A percentile compares a stretch with the other conserved stretches of the same genome.
Conservation (phyloP, 306 rosid genomes). For the Pterocarpus macrocarpus region DNA sequence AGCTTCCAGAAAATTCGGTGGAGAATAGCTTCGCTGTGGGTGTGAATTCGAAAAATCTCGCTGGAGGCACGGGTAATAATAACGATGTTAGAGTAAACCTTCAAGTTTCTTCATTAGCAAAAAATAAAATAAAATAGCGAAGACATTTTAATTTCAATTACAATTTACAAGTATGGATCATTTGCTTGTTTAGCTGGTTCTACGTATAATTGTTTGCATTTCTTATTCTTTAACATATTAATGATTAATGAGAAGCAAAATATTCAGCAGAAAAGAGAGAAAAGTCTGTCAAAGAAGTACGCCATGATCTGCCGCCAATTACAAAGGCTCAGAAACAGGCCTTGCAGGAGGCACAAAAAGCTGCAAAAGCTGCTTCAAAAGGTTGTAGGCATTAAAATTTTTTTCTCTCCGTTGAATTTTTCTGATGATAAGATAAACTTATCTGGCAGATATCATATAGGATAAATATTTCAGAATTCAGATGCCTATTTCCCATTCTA, state of each 20-base stretch:
- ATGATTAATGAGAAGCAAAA: constrained; percentile 11
- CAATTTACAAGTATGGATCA: neutral
- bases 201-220: constrained; percentile 8
- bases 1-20: constrained; percentile 25
- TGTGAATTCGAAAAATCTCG: constrained; percentile 45
- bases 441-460: neutral
- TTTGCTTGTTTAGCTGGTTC: constrained; percentile 21
- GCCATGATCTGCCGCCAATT: constrained; percentile 44
- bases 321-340: constrained; percentile 91
- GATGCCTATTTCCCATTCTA: neutral
- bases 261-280: constrained; percentile 67
- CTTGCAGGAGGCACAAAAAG: constrained; percentile 89
- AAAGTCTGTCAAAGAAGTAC: constrained; percentile 48
- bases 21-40: constrained; percentile 9
- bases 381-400: constrained; percentile 53
- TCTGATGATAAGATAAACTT: constrained; percentile 12
- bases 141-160: too few relatives aligned
- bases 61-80: constrained; percentile 53
- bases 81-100: neutral
- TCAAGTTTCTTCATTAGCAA: neutral
- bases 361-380: constrained; percentile 77
- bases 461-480: neutral
- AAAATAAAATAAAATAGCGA: too few relatives aligned
- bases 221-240: constrained; percentile 20
- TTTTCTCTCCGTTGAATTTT: neutral